These are phyloP conservation scores for Globisporangium iwayamae DNA, from an alignment of 352 stramenopile species.

Conservation along the genomic window DNA sequence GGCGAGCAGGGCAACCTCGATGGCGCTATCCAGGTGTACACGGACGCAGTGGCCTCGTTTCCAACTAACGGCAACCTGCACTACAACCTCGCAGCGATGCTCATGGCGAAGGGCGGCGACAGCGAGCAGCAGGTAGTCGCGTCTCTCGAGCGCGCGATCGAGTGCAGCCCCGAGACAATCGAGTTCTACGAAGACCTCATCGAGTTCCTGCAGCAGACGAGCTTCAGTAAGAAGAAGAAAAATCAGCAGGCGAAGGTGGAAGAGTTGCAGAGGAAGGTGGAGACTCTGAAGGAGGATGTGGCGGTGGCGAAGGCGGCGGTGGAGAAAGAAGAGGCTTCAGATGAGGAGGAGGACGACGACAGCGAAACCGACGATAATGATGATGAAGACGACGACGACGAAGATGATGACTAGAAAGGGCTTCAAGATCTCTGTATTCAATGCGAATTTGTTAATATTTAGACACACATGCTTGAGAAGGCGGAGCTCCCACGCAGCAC, in stretches of 20 bases:
- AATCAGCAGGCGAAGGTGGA: conserved; percentile 23
- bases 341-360: conserved; percentile 3
- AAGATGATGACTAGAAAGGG: conserved; percentile 2
- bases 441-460: background rate
- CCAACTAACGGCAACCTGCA: conserved; percentile 50
- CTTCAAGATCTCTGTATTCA: background rate
- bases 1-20: conserved; percentile 54
- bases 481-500: too few species aligned
- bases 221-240: conserved; percentile 8
- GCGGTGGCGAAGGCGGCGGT: background rate
- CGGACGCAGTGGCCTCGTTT: conserved; percentile 31
- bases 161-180: conserved; percentile 30
- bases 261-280: conserved; percentile 12
- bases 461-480: too few species aligned
- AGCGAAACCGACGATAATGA: background rate
- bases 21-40: conserved; percentile 44
- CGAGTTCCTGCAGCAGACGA: conserved; percentile 28
- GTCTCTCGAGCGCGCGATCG: conserved; percentile 39
- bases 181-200: conserved; percentile 55
- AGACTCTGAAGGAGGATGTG: background rate
- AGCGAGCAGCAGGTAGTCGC: conserved; percentile 7
- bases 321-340: background rate
- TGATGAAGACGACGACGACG: conserved; percentile 9
- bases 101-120: conserved; percentile 35
- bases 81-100: conserved; percentile 71